Conservation (phyloP, 805 yeast species). For the Scheffersomyces amazonensis region DNA sequence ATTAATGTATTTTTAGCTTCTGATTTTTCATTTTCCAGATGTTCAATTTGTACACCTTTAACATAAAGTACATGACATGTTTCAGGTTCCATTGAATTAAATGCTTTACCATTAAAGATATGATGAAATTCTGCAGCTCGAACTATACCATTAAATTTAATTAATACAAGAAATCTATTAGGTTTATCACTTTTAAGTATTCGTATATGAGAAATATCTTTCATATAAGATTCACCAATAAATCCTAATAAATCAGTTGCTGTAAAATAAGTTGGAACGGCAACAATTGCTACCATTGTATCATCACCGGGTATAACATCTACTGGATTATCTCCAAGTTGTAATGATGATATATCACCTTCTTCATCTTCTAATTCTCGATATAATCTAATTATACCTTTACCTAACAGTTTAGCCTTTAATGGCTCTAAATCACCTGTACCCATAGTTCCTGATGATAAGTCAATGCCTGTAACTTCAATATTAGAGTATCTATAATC, state of each 20-base stretch:
- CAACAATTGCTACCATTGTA: conserved; percentile 74
- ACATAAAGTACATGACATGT: conserved; percentile 73
- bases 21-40: conserved; percentile 7
- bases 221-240: conserved; percentile 60
- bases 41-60: conserved; percentile 50
- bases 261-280: conserved; percentile 84
- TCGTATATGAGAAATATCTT: conserved; percentile 66
- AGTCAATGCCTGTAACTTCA: conserved; percentile 24
- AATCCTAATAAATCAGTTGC: conserved; percentile 81
- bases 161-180: conserved; percentile 69
- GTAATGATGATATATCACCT: neutral
- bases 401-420: conserved; percentile 63
- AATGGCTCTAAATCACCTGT: conserved; percentile 48
- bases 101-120: conserved; percentile 66
- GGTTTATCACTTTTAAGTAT: conserved; percentile 64
- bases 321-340: neutral
- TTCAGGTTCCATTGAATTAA: conserved; percentile 88
- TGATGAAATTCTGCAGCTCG: conserved; percentile 64
- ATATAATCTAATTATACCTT: conserved; percentile 70
- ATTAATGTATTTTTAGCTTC: conserved; percentile 29
- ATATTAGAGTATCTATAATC: conserved; percentile 34
- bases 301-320: conserved; percentile 42
- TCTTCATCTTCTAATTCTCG: conserved; percentile 44
- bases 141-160: conserved; percentile 62
- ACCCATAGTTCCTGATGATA: conserved; percentile 9